Evolutionary conservation across 495 filamentous ascomycete species (phyloP).

Genomic region (Penicillium longicatenatum): DNA sequence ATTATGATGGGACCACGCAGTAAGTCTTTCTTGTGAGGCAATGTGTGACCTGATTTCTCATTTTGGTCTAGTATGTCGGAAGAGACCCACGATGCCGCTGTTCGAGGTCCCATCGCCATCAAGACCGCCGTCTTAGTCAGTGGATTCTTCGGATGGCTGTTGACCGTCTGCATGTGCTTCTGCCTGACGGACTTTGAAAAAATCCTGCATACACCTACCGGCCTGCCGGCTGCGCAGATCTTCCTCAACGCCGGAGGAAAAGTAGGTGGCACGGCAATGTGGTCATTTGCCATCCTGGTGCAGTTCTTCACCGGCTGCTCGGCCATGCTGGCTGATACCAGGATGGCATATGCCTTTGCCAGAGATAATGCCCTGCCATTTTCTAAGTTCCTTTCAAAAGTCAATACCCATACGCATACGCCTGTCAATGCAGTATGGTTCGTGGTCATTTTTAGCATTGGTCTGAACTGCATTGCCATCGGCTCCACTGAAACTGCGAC

Average conservation of each 20-base stretch:
- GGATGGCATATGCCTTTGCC: slow-evolving; percentile 75
- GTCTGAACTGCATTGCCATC: slow-evolving; percentile 67
- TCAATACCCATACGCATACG: slow-evolving; percentile 60
- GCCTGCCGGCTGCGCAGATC: slow-evolving; percentile 69
- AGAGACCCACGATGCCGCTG: slow-evolving; percentile 70
- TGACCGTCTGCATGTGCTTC: slow-evolving; percentile 70
- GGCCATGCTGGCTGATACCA: slow-evolving; percentile 69
- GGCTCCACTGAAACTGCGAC: slow-evolving; percentile 66
- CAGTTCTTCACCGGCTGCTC: slow-evolving; percentile 74
- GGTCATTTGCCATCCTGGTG: slow-evolving; percentile 68
- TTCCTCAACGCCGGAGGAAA: slow-evolving; percentile 68
- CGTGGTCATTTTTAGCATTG: slow-evolving; percentile 62
- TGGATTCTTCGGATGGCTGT: slow-evolving; percentile 62
- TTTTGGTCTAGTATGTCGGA: slow-evolving; percentile 60
- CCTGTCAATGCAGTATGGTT: slow-evolving; percentile 74
- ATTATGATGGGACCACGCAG: slow-evolving; percentile 76
- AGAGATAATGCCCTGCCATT: slow-evolving; percentile 70
- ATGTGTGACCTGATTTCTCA: not conserved
- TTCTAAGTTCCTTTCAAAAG: slow-evolving; percentile 60
- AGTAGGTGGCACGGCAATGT: slow-evolving; percentile 64
- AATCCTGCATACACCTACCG: slow-evolving; percentile 62
- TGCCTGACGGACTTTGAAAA: slow-evolving; percentile 65
- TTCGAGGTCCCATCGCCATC: slow-evolving; percentile 67
- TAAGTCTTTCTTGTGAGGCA: slow-evolving; percentile 28
- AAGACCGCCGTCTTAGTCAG: slow-evolving; percentile 65